Percentiles rank a stretch among this genome's conserved stretches.
These are phyloP conservation scores for Apiotrichum gamsii DNA, from an alignment of 1,284 basidiomycete genomes.

Conservation along the genomic window DNA sequence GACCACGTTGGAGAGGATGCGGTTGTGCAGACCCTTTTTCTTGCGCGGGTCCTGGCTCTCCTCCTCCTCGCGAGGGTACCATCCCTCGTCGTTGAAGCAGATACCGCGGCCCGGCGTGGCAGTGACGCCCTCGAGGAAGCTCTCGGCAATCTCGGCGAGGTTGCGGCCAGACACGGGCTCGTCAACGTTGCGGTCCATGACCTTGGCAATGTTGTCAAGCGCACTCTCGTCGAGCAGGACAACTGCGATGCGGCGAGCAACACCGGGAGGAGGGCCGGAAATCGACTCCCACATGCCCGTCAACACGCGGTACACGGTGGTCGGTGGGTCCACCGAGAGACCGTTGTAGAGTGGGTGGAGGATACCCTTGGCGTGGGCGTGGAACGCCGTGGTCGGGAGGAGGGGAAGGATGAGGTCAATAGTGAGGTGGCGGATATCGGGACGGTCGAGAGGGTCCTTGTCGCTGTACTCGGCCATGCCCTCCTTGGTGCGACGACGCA, in stretches of 20 bases:
- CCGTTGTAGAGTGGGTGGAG: conserved; percentile 40
- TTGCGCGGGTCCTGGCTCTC: conserved; percentile 22
- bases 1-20: conserved; percentile 70
- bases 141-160: conserved; percentile 72
- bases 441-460: conserved; percentile 40
- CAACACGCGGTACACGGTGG: conserved; percentile 43
- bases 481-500: conserved; percentile 42
- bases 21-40: conserved; percentile 64
- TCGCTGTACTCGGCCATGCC: conserved; percentile 32
- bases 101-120: conserved; percentile 75
- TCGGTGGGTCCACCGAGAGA: conserved; percentile 39
- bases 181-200: conserved; percentile 66
- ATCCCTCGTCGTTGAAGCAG: conserved; percentile 82
- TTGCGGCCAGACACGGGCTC: conserved; percentile 53
- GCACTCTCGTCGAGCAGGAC: conserved; percentile 49
- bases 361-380: conserved; percentile 34
- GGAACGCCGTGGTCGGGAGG: conserved; percentile 33
- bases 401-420: conserved; percentile 42
- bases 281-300: conserved; percentile 41
- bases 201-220: conserved; percentile 65
- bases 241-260: conserved; percentile 35
- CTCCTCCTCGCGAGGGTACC: conserved; percentile 66
- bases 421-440: conserved; percentile 44
- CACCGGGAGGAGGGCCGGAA: conserved; percentile 27
- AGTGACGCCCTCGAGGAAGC: conserved; percentile 82